Evolutionary conservation across 2,329 filamentous ascomycete species (phyloP).

Genomic region (Fusarium euwallaceae): DNA sequence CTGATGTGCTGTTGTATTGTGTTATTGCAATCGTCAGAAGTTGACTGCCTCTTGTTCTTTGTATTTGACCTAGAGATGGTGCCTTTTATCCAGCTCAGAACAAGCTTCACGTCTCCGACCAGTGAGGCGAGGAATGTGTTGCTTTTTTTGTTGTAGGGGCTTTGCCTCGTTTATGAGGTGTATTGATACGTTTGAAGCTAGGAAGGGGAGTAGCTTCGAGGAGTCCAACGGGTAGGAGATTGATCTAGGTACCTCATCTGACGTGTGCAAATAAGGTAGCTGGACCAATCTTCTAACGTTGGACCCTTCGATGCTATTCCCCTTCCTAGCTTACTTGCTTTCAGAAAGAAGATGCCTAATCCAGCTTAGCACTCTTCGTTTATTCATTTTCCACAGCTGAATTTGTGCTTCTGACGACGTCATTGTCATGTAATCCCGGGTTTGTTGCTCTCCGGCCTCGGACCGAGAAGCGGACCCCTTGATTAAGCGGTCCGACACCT

Average conservation of each 20-base stretch:
- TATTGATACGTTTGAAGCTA: no score
- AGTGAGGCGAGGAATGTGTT: no score
- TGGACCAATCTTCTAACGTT: no score
- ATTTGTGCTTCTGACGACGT: not conserved
- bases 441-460: not conserved
- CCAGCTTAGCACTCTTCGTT: not conserved
- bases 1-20: not conserved
- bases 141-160: no score
- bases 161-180: no score
- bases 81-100: not conserved
- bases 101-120: not conserved
- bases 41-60: not conserved
- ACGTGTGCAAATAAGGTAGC: no score
- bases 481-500: not conserved
- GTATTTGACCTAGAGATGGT: not conserved
- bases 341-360: not conserved
- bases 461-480: not conserved
- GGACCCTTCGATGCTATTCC: no score
- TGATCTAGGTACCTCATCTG: no score
- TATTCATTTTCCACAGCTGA: not conserved
- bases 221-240: no score
- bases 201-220: no score
- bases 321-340: not conserved
- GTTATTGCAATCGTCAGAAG: not conserved
- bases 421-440: not conserved